Evolutionary conservation across 768 basidiomycete species (phyloP), one percentile per base, ranked within the genome.

Genomic region (Lactifluus hygrophoroides): DNA sequence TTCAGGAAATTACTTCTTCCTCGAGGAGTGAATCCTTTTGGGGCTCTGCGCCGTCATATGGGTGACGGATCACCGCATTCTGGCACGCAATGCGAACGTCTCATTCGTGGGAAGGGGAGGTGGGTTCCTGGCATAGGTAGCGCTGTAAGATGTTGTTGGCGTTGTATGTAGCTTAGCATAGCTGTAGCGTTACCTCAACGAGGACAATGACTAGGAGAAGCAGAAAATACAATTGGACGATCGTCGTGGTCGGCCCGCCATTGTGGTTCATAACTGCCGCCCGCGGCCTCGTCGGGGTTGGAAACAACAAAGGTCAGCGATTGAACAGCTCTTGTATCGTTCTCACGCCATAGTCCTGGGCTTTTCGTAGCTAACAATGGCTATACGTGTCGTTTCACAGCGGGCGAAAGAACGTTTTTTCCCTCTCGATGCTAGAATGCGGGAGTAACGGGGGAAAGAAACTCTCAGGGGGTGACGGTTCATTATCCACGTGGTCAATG

Each of bases 1-100:
- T 52, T 74, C 86, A 55, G 90, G 90, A 25, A 92, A 90, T 71
- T 93, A 92, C 73, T 93, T 93, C 82, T 93, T 93, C 87, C 80
- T 92, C 16, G 90, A 93, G 70, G 89, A 91, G 67, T 89, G 76
- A 71, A 60, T 35, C n/a, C 14, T 17, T 14, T 10, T 40, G 5
- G 17, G 30, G 19, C 40, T 25, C 25, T 45, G 38, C n/a, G 32
- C 32, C 40, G 23, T 23, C 27, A 28, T 27, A 30, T 27, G 28
- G 42, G 45, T 46, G 43, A 51, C 25, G 30, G 14, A 49, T 48
- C 30, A n/a, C 35, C 13, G 47, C 55, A 42, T 17, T 23, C 30
- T 27, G 57, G 45, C 25, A 42, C 37, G 27, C 13, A 17, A n/a
- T 25, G 37, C 11, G 21, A 4, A 48, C 23, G 21, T 43, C 52